Evolutionary conservation across 352 stramenopile genomes (phyloP).

Genomic region (Lagenidium giganteum): DNA sequence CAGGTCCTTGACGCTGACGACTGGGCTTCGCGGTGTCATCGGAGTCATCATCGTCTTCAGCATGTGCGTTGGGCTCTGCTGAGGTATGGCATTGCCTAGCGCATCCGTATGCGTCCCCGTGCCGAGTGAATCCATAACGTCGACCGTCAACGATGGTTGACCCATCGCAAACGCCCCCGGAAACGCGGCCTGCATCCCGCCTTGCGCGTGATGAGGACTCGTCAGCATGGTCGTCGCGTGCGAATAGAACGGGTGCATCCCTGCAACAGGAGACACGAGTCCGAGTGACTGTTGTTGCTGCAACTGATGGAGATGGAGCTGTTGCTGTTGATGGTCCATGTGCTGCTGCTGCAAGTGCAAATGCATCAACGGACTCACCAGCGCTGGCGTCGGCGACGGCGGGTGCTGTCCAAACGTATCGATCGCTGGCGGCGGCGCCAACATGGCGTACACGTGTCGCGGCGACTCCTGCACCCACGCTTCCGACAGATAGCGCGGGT

Average conservation of each 20-base stretch:
- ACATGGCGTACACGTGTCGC: slow-evolving; percentile 48
- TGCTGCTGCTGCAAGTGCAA: slow-evolving; percentile 29
- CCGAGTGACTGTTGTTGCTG: no score
- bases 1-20: slow-evolving; percentile 63
- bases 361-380: slow-evolving; percentile 34
- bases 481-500: slow-evolving; percentile 38
- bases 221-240: slow-evolving; percentile 17
- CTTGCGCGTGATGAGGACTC: slow-evolving; percentile 10
- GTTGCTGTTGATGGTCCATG: slow-evolving; percentile 20
- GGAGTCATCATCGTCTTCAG: slow-evolving; percentile 41
- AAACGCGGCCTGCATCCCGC: slow-evolving; percentile 8
- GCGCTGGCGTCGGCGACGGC: slow-evolving; percentile 3
- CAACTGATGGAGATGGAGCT: not conserved
- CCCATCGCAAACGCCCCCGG: slow-evolving; percentile 15
- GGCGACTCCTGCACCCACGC: slow-evolving; percentile 33
- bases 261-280: no score
- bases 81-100: slow-evolving; percentile 14
- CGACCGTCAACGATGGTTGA: no score
- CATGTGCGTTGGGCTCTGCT: slow-evolving; percentile 29
- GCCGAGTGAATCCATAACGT: not conserved
- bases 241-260: slow-evolving; percentile 27
- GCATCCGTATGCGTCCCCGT: slow-evolving; percentile 7
- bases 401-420: slow-evolving; percentile 23
- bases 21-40: slow-evolving; percentile 15
- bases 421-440: slow-evolving; percentile 21